These are phyloP conservation scores for Cercospora sesami DNA, from an alignment of 2,329 filamentous ascomycete genomes.

Conservation along the genomic window DNA sequence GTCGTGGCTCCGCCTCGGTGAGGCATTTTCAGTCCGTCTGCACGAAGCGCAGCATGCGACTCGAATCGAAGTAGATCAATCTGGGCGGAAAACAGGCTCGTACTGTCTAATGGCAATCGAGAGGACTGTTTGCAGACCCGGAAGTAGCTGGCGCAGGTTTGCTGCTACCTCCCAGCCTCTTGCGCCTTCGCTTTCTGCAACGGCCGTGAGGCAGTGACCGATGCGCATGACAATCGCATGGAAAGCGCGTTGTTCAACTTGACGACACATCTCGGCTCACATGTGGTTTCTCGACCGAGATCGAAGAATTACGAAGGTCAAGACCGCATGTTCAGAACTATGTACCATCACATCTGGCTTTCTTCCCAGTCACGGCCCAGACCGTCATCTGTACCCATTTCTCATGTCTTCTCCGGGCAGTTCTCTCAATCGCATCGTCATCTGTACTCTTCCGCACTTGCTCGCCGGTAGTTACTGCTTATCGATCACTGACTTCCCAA, in stretches of 20 bases:
- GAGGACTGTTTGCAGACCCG: neutral
- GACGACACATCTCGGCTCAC: neutral
- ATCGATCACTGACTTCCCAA: neutral
- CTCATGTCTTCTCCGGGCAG: neutral
- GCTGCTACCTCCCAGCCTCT: neutral
- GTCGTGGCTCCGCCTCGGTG: conserved; percentile 12
- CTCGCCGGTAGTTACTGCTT: neutral
- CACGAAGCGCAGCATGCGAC: neutral
- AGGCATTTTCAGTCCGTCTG: conserved; percentile 13
- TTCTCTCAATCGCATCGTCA: neutral
- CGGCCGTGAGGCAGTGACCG: neutral
- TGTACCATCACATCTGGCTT: neutral
- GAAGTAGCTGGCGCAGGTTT: neutral
- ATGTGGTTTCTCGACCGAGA: neutral
- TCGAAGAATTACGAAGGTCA: neutral
- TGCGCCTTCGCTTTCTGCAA: neutral
- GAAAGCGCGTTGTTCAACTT: neutral
- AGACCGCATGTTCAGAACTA: neutral
- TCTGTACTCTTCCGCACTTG: neutral
- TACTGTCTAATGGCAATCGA: neutral
- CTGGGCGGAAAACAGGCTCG: neutral
- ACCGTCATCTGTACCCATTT: neutral
- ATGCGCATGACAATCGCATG: neutral
- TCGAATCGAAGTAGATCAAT: neutral
- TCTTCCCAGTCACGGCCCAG: neutral